A percentile compares a stretch with the other conserved stretches of the same genome.
Evolutionary conservation across 495 filamentous ascomycete genomes (phyloP).

Genomic region (Penicillium steckii): DNA sequence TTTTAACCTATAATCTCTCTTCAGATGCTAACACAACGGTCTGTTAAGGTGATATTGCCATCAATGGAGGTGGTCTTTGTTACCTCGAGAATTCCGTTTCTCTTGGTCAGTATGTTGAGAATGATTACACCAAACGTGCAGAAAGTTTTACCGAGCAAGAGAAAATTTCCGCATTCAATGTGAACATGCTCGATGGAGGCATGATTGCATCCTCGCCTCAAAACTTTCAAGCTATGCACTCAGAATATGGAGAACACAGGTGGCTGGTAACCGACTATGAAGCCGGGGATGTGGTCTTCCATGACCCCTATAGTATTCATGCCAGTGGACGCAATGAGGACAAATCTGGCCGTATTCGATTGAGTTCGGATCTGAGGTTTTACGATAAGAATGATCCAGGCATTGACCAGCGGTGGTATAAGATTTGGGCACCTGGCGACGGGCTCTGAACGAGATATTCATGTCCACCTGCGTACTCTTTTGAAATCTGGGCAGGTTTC

Average conservation of each 20-base stretch:
- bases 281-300: constrained; percentile 56
- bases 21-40: background rate
- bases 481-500: background rate
- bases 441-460: constrained; percentile 9
- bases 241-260: constrained; percentile 9
- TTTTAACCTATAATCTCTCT: background rate
- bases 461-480: background rate
- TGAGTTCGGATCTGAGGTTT: constrained; percentile 50
- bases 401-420: constrained; percentile 32
- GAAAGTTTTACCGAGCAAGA: constrained; percentile 15
- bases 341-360: constrained; percentile 38
- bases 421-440: constrained; percentile 24
- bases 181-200: constrained; percentile 20
- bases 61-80: constrained; percentile 53
- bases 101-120: constrained; percentile 17
- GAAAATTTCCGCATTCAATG: constrained; percentile 21
- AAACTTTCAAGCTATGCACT: constrained; percentile 15
- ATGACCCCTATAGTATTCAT: constrained; percentile 50
- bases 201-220: constrained; percentile 19
- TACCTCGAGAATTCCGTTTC: constrained; percentile 42
- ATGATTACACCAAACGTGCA: constrained; percentile 15
- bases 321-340: constrained; percentile 50
- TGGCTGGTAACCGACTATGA: constrained; percentile 52
- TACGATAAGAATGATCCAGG: constrained; percentile 34
- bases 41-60: constrained; percentile 37